Conservation (phyloP, 495 filamentous ascomycete species). For the Daldinia loculata region DNA sequence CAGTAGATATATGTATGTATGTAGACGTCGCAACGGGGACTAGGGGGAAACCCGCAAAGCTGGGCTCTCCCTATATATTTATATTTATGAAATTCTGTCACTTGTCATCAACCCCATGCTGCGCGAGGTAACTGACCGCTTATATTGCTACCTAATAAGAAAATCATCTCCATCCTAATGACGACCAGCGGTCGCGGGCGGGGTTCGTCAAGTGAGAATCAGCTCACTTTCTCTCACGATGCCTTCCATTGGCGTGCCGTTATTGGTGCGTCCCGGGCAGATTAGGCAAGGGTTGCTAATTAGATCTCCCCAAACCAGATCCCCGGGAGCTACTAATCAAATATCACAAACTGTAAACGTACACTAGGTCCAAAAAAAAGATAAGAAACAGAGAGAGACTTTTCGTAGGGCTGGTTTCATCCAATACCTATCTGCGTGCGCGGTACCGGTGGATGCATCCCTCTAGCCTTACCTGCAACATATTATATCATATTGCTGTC, state of each 20-base stretch:
- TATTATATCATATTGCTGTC: not conserved
- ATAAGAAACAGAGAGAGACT: not conserved
- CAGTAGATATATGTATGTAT: constrained; percentile 3
- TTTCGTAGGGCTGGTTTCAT: not conserved
- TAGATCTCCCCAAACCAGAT: constrained; percentile 35
- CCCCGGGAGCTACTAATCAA: constrained; percentile 24
- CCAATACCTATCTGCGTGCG: not conserved
- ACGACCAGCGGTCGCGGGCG: constrained; percentile 30
- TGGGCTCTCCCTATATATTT: constrained; percentile 10
- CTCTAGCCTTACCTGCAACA: not conserved
- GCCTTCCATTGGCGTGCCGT: constrained; percentile 35
- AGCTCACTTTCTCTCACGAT: constrained; percentile 41
- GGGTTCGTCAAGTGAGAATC: constrained; percentile 42
- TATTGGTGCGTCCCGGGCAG: constrained; percentile 36
- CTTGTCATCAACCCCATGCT: constrained; percentile 31
- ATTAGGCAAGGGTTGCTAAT: constrained; percentile 38
- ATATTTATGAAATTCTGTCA: constrained; percentile 31
- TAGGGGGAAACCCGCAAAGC: not conserved
- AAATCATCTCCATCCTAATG: constrained; percentile 34
- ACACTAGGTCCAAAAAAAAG: constrained; percentile 21
- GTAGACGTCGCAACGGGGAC: constrained; percentile 1
- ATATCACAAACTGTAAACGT: not conserved
- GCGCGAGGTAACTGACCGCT: constrained; percentile 28
- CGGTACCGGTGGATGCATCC: not conserved
- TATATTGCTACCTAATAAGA: constrained; percentile 35